Evolutionary conservation across 768 basidiomycete genomes (phyloP), one percentile per base, ranked within the genome.

Genomic region (Pleurotus cornucopiae): DNA sequence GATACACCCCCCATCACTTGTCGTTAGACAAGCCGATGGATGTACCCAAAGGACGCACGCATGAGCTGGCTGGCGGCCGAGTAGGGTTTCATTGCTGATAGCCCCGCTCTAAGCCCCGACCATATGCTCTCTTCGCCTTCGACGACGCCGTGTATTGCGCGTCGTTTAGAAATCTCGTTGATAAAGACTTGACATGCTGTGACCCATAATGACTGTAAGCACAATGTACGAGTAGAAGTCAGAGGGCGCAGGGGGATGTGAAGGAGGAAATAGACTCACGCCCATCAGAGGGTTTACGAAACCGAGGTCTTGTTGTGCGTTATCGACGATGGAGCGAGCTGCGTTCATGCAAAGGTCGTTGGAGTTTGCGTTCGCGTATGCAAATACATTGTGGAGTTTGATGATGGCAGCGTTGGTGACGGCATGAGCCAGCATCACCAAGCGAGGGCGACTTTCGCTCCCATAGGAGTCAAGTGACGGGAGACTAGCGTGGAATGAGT

Each of bases 261-360:
- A 56, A 39, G 26, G 45, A 60, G 55, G 18, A 18, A 26, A 46
- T 46, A n/a, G 26, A 73, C 79, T 66, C 65, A 81, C 80, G n/a
- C 76, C 77, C 73, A 80, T 75, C 21, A 82, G 76, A 12, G 80
- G 77, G 62, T 76, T 79, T 23, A 79, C 66, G 58, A 68, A 66
- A 2, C 73, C 74, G 9, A 77, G 56, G 41, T 74, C 73, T 34
- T 68, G 70, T 12, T 75, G 65, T 56, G 73, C 74, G 55, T 72
- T 71, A 46, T 66, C 63, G 25, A 79, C 69, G 62, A 80, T 73
- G 49, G 73, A 74, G 49, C 67, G 69, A 20, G 80, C 78, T 12
- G 77, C 73, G 18, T 64, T 64, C 26, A 82, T 64, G 58, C 78
- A 79, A 38, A 67, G 69, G 55, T 76, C 69, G 54, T 74, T 73